Evolutionary conservation across 495 filamentous ascomycete genomes (phyloP).

Genomic region (Amniculicola lignicola): DNA sequence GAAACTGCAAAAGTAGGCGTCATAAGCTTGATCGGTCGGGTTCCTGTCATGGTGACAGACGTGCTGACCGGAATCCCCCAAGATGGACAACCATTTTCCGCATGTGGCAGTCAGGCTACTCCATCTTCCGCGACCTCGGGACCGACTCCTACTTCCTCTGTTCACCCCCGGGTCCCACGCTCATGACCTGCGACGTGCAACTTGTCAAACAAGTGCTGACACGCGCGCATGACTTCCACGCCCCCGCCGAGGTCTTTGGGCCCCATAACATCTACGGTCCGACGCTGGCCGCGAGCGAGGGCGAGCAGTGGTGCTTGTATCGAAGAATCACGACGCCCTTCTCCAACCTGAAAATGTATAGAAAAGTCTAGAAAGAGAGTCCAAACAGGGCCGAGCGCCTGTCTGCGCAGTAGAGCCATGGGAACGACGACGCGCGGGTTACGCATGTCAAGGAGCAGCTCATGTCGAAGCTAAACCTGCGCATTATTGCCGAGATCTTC

Average conservation of each 20-base stretch:
- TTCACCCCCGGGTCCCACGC: not conserved
- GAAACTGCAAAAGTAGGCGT: not conserved
- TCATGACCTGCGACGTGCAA: not conserved
- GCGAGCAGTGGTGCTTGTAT: not conserved
- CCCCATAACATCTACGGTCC: conserved; percentile 8
- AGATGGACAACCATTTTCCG: too few relatives aligned
- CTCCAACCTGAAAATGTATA: not conserved
- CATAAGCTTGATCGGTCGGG: not conserved
- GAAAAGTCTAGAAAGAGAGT: not conserved
- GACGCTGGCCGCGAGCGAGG: not conserved
- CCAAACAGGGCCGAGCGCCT: not conserved
- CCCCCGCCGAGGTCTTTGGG: not conserved
- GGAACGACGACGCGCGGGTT: conserved; percentile 1
- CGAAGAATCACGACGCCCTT: not conserved
- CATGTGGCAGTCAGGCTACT: conserved; percentile 3
- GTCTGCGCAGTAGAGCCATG: not conserved
- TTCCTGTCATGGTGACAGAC: too few relatives aligned
- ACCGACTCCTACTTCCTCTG: not conserved
- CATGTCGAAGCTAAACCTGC: not conserved
- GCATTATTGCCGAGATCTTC: conserved; percentile 4
- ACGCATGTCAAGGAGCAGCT: not conserved
- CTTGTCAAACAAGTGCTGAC: not conserved
- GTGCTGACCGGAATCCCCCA: too few relatives aligned
- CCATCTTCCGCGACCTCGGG: not conserved
- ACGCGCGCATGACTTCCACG: not conserved